phyloP scores from a whole-genome alignment of 2,329 filamentous ascomycete species.

The Alternaria burnsii region DNA sequence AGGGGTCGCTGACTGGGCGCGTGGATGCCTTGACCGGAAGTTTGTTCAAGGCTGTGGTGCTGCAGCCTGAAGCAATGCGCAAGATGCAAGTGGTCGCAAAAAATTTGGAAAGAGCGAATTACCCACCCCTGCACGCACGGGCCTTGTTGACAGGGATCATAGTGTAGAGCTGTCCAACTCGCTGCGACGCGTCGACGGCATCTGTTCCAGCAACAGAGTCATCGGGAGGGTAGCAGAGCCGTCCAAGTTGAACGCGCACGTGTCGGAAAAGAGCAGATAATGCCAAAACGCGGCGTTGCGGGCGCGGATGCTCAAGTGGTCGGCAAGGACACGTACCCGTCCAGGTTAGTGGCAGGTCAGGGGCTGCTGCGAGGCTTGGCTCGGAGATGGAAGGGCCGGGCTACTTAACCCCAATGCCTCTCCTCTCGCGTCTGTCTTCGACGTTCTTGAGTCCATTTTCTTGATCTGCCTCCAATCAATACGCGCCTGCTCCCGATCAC shows the following conservation, averaged over 20 bases:
- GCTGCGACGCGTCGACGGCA: conserved; percentile 5
- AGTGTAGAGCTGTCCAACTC: conserved; percentile 8
- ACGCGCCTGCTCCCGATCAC: conserved; percentile 40
- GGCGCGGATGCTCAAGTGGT: conserved; percentile 11
- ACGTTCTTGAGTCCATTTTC: conserved; percentile 32
- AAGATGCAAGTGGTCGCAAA: conserved; percentile 31
- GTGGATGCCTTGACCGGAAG: conserved; percentile 3
- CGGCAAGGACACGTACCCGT: conserved; percentile 26
- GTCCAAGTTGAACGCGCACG: neutral
- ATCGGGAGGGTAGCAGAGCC: neutral
- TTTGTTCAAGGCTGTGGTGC: conserved; percentile 12
- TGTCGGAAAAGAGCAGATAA: neutral
- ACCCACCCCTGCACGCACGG: conserved; percentile 20
- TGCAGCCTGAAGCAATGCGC: conserved; percentile 36
- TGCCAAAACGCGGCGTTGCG: conserved; percentile 5
- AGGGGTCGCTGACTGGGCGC: neutral
- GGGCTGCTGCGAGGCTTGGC: conserved; percentile 39
- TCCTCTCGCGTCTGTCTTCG: conserved; percentile 30
- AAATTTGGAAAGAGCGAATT: conserved; percentile 26
- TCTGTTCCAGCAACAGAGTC: neutral
- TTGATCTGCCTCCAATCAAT: conserved; percentile 47
- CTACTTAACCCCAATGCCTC: conserved; percentile 28
- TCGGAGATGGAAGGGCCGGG: conserved; percentile 32
- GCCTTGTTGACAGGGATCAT: conserved; percentile 18
- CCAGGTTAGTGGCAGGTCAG: conserved; percentile 34